Evolutionary conservation across 2,329 filamentous ascomycete species (phyloP).

Genomic region (Chlorencoelia australis): DNA sequence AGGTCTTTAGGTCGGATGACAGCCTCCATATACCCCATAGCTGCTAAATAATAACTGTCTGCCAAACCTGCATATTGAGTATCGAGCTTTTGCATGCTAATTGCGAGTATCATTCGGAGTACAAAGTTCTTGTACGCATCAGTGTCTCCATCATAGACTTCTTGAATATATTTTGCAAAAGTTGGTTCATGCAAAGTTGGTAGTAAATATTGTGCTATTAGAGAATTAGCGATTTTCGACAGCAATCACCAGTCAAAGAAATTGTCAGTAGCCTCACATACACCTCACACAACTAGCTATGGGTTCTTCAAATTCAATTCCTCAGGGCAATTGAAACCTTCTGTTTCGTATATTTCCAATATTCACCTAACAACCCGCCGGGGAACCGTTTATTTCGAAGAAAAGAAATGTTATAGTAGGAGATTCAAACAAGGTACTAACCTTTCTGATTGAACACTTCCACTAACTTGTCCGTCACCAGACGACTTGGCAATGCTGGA

Average conservation of each 20-base stretch:
- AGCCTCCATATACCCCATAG: slow-evolving; percentile 72
- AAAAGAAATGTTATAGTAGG: too few relatives aligned
- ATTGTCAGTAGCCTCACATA: too few relatives aligned
- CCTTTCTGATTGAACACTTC: slow-evolving; percentile 81
- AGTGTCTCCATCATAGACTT: slow-evolving; percentile 65
- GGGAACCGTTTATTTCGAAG: too few relatives aligned
- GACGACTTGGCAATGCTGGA: slow-evolving; percentile 59
- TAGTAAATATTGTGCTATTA: slow-evolving; percentile 72
- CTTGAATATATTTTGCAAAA: slow-evolving; percentile 66
- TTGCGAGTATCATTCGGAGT: slow-evolving; percentile 83
- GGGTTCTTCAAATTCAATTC: too few relatives aligned
- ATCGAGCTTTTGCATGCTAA: slow-evolving; percentile 87
- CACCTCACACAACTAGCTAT: too few relatives aligned
- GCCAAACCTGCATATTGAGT: slow-evolving; percentile 84
- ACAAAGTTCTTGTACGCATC: slow-evolving; percentile 84
- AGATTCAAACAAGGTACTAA: too few relatives aligned
- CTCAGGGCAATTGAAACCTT: too few relatives aligned
- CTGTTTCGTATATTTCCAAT: too few relatives aligned
- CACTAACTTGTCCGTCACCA: slow-evolving; percentile 67
- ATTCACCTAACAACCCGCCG: too few relatives aligned
- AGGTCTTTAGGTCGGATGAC: slow-evolving; percentile 83
- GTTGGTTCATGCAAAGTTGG: slow-evolving; percentile 78
- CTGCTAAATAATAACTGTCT: slow-evolving; percentile 89
- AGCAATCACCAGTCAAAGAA: background rate
- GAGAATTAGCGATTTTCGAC: slow-evolving; percentile 13